These are phyloP conservation scores for Umbellularia californica DNA, from an alignment of 164 flowering plant species.

Conservation along the genomic window DNA sequence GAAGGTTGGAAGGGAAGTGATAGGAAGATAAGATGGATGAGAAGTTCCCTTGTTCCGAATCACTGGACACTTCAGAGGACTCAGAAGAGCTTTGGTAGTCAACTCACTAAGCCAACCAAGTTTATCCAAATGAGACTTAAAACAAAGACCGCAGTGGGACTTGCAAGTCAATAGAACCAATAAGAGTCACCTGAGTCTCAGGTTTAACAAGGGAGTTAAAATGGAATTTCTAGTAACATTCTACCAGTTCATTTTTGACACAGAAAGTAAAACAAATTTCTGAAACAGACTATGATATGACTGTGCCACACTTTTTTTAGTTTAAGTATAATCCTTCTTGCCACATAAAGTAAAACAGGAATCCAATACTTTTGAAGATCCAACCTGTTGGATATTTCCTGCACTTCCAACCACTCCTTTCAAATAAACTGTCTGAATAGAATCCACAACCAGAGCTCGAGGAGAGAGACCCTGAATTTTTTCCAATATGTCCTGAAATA, in stretches of 20 bases:
- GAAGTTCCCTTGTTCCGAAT: neutral
- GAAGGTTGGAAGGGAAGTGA: neutral
- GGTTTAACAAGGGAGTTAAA: too few relatives aligned
- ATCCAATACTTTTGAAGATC: slow-evolving; percentile 6
- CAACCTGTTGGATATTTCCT: slow-evolving; percentile 76
- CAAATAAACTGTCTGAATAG: slow-evolving; percentile 94
- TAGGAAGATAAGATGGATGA: neutral
- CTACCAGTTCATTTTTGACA: neutral
- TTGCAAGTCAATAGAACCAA: too few relatives aligned
- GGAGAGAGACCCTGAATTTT: slow-evolving; percentile 61
- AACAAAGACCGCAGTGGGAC: too few relatives aligned
- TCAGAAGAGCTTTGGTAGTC: neutral
- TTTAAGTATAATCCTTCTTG: neutral
- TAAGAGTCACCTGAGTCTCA: too few relatives aligned
- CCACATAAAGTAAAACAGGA: neutral
- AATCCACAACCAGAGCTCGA: slow-evolving; percentile 76
- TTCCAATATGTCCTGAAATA: slow-evolving; percentile 69
- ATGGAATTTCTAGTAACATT: too few relatives aligned
- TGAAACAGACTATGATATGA: neutral
- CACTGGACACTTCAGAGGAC: neutral
- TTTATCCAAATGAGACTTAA: too few relatives aligned
- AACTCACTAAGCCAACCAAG: neutral
- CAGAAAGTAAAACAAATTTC: neutral
- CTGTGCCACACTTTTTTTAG: neutral
- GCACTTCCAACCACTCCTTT: slow-evolving; percentile 76